Evolutionary conservation across 768 basidiomycete species (phyloP).

Genomic region (Pleurotus sapidus): DNA sequence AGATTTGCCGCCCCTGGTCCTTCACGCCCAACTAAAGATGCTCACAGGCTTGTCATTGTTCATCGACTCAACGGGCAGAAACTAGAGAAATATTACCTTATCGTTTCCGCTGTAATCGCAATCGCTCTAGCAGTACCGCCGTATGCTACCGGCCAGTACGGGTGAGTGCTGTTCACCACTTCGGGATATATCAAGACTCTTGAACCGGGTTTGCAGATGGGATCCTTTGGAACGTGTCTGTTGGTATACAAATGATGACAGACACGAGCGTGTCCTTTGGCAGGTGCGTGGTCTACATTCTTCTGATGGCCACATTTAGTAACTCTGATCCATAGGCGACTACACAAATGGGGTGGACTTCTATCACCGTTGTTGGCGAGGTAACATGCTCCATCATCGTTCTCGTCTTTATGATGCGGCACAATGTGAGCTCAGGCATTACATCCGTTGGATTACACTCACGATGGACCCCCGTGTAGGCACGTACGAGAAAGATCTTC

Average conservation of each 20-base stretch:
- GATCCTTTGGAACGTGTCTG: constrained; percentile 18
- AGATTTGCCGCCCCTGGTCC: not conserved
- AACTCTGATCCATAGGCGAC: no score
- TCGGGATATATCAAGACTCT: not conserved
- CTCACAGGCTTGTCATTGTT: constrained; percentile 15
- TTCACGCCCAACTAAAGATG: not conserved
- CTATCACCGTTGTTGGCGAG: constrained; percentile 9
- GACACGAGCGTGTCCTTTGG: constrained; percentile 14
- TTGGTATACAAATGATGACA: constrained; percentile 18
- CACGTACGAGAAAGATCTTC: not conserved
- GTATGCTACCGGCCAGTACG: constrained; percentile 19
- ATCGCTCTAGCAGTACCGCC: constrained; percentile 14
- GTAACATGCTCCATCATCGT: constrained; percentile 4
- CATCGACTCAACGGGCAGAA: constrained; percentile 15
- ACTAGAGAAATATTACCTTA: constrained; percentile 17
- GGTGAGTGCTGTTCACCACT: constrained; percentile 7
- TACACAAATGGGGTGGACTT: constrained; percentile 7
- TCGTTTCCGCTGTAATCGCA: not conserved
- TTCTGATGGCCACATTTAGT: no score
- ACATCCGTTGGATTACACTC: not conserved
- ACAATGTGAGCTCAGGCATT: constrained; percentile 3
- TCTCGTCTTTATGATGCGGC: constrained; percentile 8
- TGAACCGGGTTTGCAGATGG: constrained; percentile 10
- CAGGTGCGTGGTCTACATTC: not conserved
- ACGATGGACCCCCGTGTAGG: not conserved